Base-by-base conservation (phyloP, 1,139 yeast species). In the Meyerozyma carpophila region DNA sequence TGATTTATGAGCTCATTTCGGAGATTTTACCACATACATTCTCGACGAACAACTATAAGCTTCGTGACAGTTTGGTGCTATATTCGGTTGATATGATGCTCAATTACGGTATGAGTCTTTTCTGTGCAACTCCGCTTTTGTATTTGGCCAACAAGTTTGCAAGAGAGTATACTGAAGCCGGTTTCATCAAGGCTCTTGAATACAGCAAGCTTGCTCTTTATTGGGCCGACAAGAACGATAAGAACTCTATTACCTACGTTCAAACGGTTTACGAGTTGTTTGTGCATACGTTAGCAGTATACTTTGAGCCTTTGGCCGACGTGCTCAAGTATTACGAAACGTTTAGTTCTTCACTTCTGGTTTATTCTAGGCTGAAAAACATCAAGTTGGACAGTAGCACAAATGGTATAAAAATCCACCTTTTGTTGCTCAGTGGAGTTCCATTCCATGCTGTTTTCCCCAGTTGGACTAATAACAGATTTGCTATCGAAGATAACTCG, bases 181-280 rank as follows among this genome's bases (percentile, higher is more conserved):
- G 57, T 32, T 53, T 56, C 28, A 41, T 61, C 16, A 58, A 59
- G 41, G 69, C 68, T 1, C 41, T 53, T 7, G 73, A 66, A 43
- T 57, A 58, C 25, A 51, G 61, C 28, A 54, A 63, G 42, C 57
- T 74, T 31, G 79, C 78, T 0, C 58, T 76, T 38, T 54, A 55
- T 13, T 56, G 75, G 8, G 57, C 76, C 25, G 70, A 70, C 32
- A 48, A 59, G 10, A 69, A 64, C 24, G 60, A 64, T 2, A 62
- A 65, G 2, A 60, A 68, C 1, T 63, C 73, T 2, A 55, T 69
- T 28, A 66, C 68, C 40, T 62, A 66, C 46, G 67, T 70, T 31
- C 70, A 68, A 47, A 59, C 61, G 28, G 66, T 75, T 13, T 75
- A 75, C 48, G 76, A 74, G 49, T 53, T 64, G 36, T 78, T 77